Conservation (phyloP, 176 grass and related monocot species). For the Urochloa ruziziensis region DNA sequence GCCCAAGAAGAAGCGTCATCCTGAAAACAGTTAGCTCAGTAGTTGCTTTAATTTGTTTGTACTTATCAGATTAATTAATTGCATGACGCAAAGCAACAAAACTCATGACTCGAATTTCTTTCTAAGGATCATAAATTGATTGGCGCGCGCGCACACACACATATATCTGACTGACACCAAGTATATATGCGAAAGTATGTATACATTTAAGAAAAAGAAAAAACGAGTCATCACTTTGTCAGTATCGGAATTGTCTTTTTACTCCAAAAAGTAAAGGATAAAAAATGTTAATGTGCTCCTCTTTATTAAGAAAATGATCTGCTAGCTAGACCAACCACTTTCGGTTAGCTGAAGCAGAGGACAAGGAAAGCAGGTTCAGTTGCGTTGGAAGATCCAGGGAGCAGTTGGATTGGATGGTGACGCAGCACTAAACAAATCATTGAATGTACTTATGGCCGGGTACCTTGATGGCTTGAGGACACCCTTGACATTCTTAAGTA, state of each 20-base stretch:
- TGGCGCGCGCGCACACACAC: too few species aligned
- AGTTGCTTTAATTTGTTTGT: neutral
- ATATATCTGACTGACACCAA: neutral
- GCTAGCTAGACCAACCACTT: neutral
- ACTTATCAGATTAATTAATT: neutral
- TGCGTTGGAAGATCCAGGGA: neutral
- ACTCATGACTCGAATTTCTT: neutral
- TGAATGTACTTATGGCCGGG: neutral
- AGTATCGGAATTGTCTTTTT: neutral
- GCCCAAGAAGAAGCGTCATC: constrained; percentile 96
- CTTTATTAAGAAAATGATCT: neutral
- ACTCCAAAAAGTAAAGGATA: neutral
- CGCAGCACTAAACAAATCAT: neutral
- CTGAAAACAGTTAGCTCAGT: constrained; percentile 36
- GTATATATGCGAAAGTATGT: neutral
- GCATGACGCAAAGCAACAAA: neutral
- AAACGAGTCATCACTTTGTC: neutral
- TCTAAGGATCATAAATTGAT: neutral
- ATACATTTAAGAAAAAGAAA: neutral
- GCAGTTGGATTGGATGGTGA: neutral
- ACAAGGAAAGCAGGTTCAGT: neutral
- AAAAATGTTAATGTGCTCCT: neutral
- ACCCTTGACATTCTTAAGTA: constrained; percentile 65
- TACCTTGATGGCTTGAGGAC: constrained; percentile 85
- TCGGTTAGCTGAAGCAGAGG: neutral